Evolutionary conservation across 73 alveolate genomes (phyloP), one percentile per base, ranked within the genome.

Genomic region (Paramecium tetraurelia): DNA sequence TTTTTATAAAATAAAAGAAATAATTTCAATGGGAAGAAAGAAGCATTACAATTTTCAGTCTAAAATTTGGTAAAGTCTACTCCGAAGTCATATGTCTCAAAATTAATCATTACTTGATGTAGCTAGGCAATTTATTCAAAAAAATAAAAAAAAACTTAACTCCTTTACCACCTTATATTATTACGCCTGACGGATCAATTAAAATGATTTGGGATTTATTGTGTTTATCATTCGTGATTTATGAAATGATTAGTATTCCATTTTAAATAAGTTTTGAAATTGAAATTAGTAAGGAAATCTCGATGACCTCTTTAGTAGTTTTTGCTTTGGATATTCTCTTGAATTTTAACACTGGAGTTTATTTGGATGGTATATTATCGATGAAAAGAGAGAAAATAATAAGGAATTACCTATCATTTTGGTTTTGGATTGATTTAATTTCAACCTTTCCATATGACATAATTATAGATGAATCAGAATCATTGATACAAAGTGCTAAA

Each of bases 141-240:
- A 75, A 75, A 75, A 33, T 75, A 35, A 75, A 14, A 35, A 75
- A 38, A 75, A 16, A 16, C 35, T 8, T 75, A 35, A 75, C 68
- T 20, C 59, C 59, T 41, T 14, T 29, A 10, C 59, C 58, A 12
- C 87, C 87, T 38, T 75, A 75, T 33, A 75, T 36, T 16, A 29
- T 75, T 3, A 75, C 58, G 35, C 88, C 93, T 93, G 97, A 96
- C 68, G 96, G 93, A 48, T 87, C 94, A 10, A 53, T 86, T 58
- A 86, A 92, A 85, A 84, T 94, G 36, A 18, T 53, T 7, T 96
- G 99, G 99, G 99, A 96, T 75, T 33, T 75, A 36, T 21, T 75
- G 14, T 75, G 87, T 36, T 36, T 75, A 36, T n/a, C 63, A 12
- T 21, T 75, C 8, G 87, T 75, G 9, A 75, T 75, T 38, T 75